Evolutionary conservation across 441 rosid species (phyloP).

Genomic region (Gossypium gossypioides): DNA sequence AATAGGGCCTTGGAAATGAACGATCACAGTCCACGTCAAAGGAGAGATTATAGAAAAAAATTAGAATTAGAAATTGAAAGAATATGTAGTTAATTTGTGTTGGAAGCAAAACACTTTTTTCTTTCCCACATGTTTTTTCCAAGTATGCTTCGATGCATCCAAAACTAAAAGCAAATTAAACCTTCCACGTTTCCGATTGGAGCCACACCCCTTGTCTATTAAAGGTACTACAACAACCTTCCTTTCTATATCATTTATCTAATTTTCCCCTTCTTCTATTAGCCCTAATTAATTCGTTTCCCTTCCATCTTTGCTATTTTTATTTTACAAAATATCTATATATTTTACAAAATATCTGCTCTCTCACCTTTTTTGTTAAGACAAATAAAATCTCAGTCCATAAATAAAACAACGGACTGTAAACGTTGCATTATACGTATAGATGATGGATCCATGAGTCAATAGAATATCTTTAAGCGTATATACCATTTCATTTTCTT

Average conservation of each 20-base stretch:
- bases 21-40: slow-evolving; percentile 12
- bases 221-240: slow-evolving; percentile 32
- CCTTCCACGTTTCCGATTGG: slow-evolving; percentile 17
- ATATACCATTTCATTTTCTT: too few species aligned
- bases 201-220: slow-evolving; percentile 42
- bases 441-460: too few species aligned
- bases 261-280: slow-evolving; percentile 14
- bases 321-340: background rate
- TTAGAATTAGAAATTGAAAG: background rate
- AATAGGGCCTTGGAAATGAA: slow-evolving; percentile 13
- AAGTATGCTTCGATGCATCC: slow-evolving; percentile 20
- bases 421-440: too few species aligned
- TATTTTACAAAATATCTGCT: background rate
- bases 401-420: too few species aligned
- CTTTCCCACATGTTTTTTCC: slow-evolving; percentile 17
- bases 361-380: background rate
- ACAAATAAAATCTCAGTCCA: too few species aligned
- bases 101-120: slow-evolving; percentile 20
- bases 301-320: background rate
- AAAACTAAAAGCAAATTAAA: slow-evolving; percentile 22
- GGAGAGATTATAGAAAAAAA: background rate
- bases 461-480: too few species aligned
- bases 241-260: slow-evolving; percentile 24
- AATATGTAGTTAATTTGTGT: slow-evolving; percentile 16
- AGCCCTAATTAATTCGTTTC: slow-evolving; percentile 5